Evolutionary conservation across 176 grass and related monocot species (phyloP), one percentile per base, ranked within the genome.

Genomic region (Triticum urartu): DNA sequence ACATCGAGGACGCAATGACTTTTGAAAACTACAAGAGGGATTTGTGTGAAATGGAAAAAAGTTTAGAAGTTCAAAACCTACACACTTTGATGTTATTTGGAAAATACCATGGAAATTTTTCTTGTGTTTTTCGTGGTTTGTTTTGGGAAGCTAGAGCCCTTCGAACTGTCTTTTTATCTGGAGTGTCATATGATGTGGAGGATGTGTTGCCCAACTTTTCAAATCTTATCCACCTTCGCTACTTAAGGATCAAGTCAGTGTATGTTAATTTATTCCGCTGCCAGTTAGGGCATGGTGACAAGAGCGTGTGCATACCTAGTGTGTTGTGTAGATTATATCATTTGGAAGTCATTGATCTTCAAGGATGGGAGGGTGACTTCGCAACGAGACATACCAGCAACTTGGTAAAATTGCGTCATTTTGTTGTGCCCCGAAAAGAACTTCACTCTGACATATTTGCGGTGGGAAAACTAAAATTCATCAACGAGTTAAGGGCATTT

Each of bases 81-180:
- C 75, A 10, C 1, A 72, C 76, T 15, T 17, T 86, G 34, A 80
- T 79, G 71, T 10, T 86, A 54, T 67, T 86, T 80, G 84, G 84
- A 43, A 0, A 47, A 5, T 10, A 21, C 18, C 35, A 72, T 18
- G 63, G 1, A 30, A 80, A n/a, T 3, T 68, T 45, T 50, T 40
- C 8, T 9, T 68, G 28, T 9, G 20, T 10, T 33, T 81, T 67
- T 0, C 7, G 3, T 45, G 15, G 21, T 10, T n/a, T 81, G 1
- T 67, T 66, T 18, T 67, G 0, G 14, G 21, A 86, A 62, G 35
- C 58, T 7, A 56, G 24, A 8, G 39, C 59, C 9, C 62, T 86
- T 25, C 71, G 72, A 1, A 32, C 42, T 4, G 17, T 86, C 12
- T 30, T 48, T 32, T 15, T 81, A 0, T 69, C 32, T 4, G 4